Evolutionary conservation across 75 land plant species (phyloP).

Genomic region (Pinus albicaulis): DNA sequence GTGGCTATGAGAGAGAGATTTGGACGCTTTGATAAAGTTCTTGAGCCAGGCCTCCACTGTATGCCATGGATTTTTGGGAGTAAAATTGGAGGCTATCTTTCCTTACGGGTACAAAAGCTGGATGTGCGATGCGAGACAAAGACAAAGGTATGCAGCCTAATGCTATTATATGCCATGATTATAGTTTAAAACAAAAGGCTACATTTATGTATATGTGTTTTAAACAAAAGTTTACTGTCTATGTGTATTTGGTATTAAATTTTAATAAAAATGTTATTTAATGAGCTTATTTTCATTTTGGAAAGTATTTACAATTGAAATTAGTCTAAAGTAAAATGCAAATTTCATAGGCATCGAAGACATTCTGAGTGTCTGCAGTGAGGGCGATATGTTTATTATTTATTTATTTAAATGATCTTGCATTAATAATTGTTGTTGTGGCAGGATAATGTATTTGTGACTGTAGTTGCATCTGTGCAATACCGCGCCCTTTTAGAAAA

Average conservation of each 20-base stretch:
- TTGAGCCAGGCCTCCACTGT: conserved; percentile 64
- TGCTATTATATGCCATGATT: too few species aligned
- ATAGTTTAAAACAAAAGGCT: too few species aligned
- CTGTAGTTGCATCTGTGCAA: conserved; percentile 61
- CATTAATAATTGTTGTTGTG: not conserved
- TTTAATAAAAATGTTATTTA: too few species aligned
- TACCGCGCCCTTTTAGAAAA: conserved; percentile 59
- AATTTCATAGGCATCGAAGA: too few species aligned
- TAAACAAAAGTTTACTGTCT: too few species aligned
- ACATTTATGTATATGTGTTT: too few species aligned
- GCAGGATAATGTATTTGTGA: conserved; percentile 69
- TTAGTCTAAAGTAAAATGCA: not conserved
- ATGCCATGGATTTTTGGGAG: conserved; percentile 50
- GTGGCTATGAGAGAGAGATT: conserved; percentile 53
- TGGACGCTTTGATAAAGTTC: conserved; percentile 50
- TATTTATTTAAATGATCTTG: not conserved
- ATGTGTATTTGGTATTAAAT: too few species aligned
- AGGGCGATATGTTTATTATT: not conserved
- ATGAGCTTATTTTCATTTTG: too few species aligned
- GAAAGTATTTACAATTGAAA: not conserved
- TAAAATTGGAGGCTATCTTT: conserved; percentile 40
- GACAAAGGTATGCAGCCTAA: conserved; percentile 40
- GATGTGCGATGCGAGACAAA: conserved; percentile 76
- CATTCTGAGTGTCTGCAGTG: too few species aligned
- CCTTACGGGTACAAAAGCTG: conserved; percentile 60